These are phyloP conservation scores for Sarocladiaceae sp. DNA, from an alignment of 2,329 filamentous ascomycete genomes.

Conservation along the genomic window DNA sequence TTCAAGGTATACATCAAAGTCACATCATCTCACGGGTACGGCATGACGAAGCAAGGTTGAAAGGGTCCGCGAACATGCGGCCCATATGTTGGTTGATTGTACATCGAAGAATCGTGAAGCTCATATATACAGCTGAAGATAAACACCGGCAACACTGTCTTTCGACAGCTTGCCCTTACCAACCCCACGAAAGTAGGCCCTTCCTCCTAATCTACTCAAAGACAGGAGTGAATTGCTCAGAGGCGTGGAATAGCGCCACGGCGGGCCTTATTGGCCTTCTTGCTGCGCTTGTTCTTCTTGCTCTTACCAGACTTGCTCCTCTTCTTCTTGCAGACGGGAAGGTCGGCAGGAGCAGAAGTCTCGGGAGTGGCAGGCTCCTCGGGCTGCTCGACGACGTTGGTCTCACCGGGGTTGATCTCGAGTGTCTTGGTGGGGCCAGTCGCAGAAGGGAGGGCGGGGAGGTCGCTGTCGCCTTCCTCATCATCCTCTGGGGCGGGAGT, in stretches of 20 bases:
- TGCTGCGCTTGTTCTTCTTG: constrained; percentile 1
- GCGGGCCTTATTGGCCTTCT: constrained; percentile 1
- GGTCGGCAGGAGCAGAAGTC: background rate
- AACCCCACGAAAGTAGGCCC: background rate
- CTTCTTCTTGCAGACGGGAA: constrained; percentile 1
- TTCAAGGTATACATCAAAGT: no score
- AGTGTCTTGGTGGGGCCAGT: background rate
- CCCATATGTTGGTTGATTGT: background rate
- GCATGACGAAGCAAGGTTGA: background rate
- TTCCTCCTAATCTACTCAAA: background rate
- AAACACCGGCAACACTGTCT: background rate
- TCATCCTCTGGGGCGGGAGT: background rate
- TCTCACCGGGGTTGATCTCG: constrained; percentile 1
- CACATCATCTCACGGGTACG: no score
- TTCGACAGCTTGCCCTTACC: background rate
- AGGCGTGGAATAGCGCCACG: background rate
- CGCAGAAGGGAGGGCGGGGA: background rate
- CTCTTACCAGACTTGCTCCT: background rate
- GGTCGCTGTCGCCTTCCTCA: background rate
- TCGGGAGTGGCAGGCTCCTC: background rate
- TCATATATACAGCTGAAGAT: constrained; percentile 6
- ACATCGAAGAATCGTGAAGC: constrained; percentile 4
- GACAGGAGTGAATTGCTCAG: background rate
- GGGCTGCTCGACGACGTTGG: background rate
- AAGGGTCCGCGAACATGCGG: background rate